Percentiles rank a stretch among this genome's conserved stretches.
phyloP scores from a whole-genome alignment of 805 yeast species.

The Candida fluviatilis region DNA sequence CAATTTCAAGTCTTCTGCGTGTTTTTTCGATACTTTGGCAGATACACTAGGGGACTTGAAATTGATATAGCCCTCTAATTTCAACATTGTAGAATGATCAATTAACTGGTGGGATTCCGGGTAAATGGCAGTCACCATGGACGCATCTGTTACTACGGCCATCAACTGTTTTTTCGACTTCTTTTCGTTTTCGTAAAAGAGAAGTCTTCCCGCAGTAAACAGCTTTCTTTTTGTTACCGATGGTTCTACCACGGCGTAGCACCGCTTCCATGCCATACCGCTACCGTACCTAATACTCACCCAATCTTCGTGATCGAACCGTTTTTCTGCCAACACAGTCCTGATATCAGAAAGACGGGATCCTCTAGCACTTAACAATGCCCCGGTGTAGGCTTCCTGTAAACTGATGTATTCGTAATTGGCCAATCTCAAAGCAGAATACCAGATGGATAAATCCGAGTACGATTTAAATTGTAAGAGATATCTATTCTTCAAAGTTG shows the following conservation, averaged over 20 bases:
- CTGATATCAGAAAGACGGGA: constrained; percentile 81
- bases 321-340: constrained; percentile 78
- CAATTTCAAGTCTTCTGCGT: constrained; percentile 32
- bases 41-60: constrained; percentile 43
- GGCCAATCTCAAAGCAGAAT: constrained; percentile 75
- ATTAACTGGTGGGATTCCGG: constrained; percentile 81
- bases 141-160: constrained; percentile 72
- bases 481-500: constrained; percentile 86
- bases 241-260: constrained; percentile 86
- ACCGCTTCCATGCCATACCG: constrained; percentile 97
- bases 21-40: constrained; percentile 29
- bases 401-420: constrained; percentile 75
- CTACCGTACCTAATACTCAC: constrained; percentile 90
- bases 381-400: constrained; percentile 97
- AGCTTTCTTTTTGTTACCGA: constrained; percentile 46
- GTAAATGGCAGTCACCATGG: constrained; percentile 82
- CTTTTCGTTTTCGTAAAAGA: constrained; percentile 81
- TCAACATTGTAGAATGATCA: constrained; percentile 83
- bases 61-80: constrained; percentile 76
- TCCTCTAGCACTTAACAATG: constrained; percentile 88
- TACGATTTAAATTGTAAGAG: constrained; percentile 71
- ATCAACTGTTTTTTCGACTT: constrained; percentile 65
- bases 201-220: constrained; percentile 58
- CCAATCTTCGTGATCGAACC: constrained; percentile 91
- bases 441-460: constrained; percentile 70